Evolutionary conservation across 2,329 filamentous ascomycete species (phyloP).

Genomic region (Penicillium sp.): DNA sequence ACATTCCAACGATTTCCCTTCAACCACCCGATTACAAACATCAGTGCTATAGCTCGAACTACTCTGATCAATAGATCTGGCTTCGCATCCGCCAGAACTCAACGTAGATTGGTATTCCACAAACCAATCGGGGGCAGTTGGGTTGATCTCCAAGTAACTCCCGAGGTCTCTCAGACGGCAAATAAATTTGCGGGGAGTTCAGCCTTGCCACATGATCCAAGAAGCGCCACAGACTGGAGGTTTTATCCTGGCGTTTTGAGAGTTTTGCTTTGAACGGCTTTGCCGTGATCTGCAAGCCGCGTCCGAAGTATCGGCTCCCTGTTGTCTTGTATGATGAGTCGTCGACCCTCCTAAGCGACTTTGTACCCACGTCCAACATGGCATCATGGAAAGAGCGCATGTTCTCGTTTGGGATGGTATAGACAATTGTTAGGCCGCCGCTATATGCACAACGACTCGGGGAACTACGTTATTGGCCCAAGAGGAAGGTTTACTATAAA

Average conservation of each 20-base stretch:
- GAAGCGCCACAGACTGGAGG: neutral
- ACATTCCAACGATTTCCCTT: too few relatives aligned
- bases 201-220: neutral
- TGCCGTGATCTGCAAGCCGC: neutral
- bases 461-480: neutral
- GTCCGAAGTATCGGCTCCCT: neutral
- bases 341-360: neutral
- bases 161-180: neutral
- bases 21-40: neutral
- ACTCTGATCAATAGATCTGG: neutral
- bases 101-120: neutral
- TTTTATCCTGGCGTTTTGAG: neutral
- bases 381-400: neutral
- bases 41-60: neutral
- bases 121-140: neutral
- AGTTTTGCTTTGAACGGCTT: neutral
- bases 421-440: too few relatives aligned
- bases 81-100: neutral
- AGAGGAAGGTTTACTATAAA: neutral
- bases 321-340: neutral
- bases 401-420: neutral
- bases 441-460: neutral
- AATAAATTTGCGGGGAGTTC: neutral
- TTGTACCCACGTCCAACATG: neutral
- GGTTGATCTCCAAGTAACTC: neutral